These are phyloP conservation scores for Plenodomus biglobosus DNA, from an alignment of 2,329 filamentous ascomycete genomes.

Conservation along the genomic window DNA sequence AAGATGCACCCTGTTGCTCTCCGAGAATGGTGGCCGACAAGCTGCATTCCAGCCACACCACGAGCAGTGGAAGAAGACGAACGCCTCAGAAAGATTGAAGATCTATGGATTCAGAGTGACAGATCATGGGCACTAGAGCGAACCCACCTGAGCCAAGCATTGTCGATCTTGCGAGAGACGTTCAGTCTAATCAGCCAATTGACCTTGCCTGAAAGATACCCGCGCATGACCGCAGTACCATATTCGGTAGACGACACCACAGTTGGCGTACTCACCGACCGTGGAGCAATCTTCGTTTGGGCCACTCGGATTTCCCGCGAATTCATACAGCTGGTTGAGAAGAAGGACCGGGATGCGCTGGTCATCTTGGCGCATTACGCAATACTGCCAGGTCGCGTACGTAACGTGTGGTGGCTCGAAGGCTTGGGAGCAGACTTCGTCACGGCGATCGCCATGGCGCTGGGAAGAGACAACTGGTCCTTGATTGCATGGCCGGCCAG, in stretches of 20 bases:
- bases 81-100: slow-evolving; percentile 25
- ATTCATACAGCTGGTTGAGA: slow-evolving; percentile 34
- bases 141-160: slow-evolving; percentile 24
- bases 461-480: slow-evolving; percentile 34
- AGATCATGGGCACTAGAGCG: slow-evolving; percentile 12
- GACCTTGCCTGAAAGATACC: slow-evolving; percentile 26
- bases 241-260: slow-evolving; percentile 34
- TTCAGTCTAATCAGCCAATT: slow-evolving; percentile 37
- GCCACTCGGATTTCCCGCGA: slow-evolving; percentile 29
- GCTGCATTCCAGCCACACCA: slow-evolving; percentile 21
- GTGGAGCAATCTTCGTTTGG: slow-evolving; percentile 41
- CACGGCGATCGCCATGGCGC: slow-evolving; percentile 35
- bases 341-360: slow-evolving; percentile 36
- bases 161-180: slow-evolving; percentile 30
- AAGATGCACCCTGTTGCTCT: slow-evolving; percentile 30
- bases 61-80: slow-evolving; percentile 34
- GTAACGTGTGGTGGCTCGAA: slow-evolving; percentile 43
- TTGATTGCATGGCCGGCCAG: slow-evolving; percentile 38
- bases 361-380: slow-evolving; percentile 45
- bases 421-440: slow-evolving; percentile 37
- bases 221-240: slow-evolving; percentile 29
- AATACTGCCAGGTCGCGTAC: slow-evolving; percentile 37
- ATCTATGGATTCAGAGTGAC: slow-evolving; percentile 28
- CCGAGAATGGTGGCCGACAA: slow-evolving; percentile 39
- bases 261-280: slow-evolving; percentile 33